These are phyloP conservation scores for Dothidotthia symphoricarpi DNA, from an alignment of 2,329 filamentous ascomycete genomes.

Conservation along the genomic window DNA sequence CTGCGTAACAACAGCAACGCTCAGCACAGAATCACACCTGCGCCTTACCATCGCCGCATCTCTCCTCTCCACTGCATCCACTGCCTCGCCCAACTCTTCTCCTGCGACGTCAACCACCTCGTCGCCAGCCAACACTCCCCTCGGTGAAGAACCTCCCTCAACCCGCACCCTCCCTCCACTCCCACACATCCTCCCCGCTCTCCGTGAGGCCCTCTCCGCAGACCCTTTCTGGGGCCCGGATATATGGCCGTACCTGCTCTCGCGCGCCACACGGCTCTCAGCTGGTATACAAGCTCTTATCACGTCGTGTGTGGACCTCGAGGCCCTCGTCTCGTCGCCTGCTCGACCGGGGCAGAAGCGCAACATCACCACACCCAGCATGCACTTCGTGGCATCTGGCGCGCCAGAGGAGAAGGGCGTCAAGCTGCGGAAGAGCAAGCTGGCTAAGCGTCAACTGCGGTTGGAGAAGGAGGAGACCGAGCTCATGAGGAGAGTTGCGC, in stretches of 20 bases:
- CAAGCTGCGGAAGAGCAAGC: slow-evolving; percentile 40
- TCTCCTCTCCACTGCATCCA: slow-evolving; percentile 42
- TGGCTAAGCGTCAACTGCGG: slow-evolving; percentile 48
- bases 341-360: slow-evolving; percentile 13
- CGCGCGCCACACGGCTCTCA: slow-evolving; percentile 45
- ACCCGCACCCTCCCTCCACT: slow-evolving; percentile 30
- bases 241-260: slow-evolving; percentile 46
- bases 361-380: slow-evolving; percentile 18
- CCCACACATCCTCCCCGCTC: slow-evolving; percentile 44
- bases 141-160: slow-evolving; percentile 8
- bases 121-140: slow-evolving; percentile 12
- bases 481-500: slow-evolving; percentile 44
- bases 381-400: slow-evolving; percentile 8
- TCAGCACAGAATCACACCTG: slow-evolving; percentile 50
- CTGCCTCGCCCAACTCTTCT: slow-evolving; percentile 9
- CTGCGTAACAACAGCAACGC: slow-evolving; percentile 46
- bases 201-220: slow-evolving; percentile 41
- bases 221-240: slow-evolving; percentile 49
- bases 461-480: slow-evolving; percentile 46
- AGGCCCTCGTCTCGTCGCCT: slow-evolving; percentile 42
- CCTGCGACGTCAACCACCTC: slow-evolving; percentile 16
- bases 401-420: slow-evolving; percentile 25
- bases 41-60: slow-evolving; percentile 50
- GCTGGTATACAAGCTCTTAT: slow-evolving; percentile 50
- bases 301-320: slow-evolving; percentile 44